A percentile compares a stretch with the other conserved stretches of the same genome.
Evolutionary conservation across 306 rosid genomes (phyloP).

Genomic region (Rubus idaeus): DNA sequence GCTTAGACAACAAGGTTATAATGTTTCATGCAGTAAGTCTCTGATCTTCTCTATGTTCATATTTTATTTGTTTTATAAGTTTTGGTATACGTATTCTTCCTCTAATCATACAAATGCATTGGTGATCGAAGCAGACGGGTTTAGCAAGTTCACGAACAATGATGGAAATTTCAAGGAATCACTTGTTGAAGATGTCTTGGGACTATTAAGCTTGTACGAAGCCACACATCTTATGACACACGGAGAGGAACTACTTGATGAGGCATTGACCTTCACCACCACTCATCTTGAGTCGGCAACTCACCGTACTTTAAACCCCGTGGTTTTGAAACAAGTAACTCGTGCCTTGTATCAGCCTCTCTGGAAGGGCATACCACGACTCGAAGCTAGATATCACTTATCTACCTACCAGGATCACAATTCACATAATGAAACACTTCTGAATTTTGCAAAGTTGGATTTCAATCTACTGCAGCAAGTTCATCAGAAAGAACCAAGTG

Average conservation of each 20-base stretch:
- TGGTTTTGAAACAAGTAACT: not conserved
- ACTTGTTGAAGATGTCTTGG: not conserved
- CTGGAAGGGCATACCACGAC: not conserved
- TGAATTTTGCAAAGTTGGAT: slow-evolving; percentile 34
- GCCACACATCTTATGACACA: not conserved
- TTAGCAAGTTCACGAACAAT: slow-evolving; percentile 1
- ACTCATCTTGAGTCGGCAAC: slow-evolving; percentile 22
- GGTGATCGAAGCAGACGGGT: not conserved
- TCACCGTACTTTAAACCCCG: not conserved
- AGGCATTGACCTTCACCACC: slow-evolving; percentile 23
- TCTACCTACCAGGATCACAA: slow-evolving; percentile 14
- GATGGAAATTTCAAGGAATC: slow-evolving; percentile 13
- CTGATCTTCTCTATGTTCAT: not conserved
- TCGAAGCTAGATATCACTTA: not conserved
- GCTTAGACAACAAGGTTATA: slow-evolving; percentile 41
- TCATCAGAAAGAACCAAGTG: not conserved
- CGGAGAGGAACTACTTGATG: slow-evolving; percentile 8
- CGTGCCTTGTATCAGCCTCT: slow-evolving; percentile 10
- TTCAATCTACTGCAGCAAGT: slow-evolving; percentile 33
- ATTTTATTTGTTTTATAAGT: not conserved
- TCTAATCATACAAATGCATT: not conserved
- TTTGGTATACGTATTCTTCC: not conserved
- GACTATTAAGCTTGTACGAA: not conserved
- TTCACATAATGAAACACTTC: not conserved
- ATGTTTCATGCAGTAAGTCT: slow-evolving; percentile 25